A percentile compares a stretch with the other conserved stretches of the same genome.
phyloP scores from a whole-genome alignment of 306 rosid genomes.

The Vicia sativa region DNA sequence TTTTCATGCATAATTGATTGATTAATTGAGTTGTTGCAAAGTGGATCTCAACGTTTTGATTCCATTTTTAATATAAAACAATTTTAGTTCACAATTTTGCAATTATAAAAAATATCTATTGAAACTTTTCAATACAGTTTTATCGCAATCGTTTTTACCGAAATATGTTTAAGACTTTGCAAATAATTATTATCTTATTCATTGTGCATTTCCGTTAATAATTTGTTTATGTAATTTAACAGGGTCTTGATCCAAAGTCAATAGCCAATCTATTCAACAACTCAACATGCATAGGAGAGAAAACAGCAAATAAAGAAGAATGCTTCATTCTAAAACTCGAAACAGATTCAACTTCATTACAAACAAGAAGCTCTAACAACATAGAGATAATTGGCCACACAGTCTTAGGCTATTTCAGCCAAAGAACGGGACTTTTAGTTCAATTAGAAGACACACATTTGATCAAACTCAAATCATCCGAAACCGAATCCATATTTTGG shows the following conservation, averaged over 20 bases:
- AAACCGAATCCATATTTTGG: constrained; percentile 59
- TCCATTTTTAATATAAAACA: too few relatives aligned
- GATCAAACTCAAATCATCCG: constrained; percentile 61
- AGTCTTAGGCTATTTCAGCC: constrained; percentile 87
- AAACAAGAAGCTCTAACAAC: constrained; percentile 68
- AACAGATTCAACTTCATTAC: constrained; percentile 57
- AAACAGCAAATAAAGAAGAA: constrained; percentile 65
- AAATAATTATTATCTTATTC: not conserved
- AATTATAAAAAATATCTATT: too few relatives aligned
- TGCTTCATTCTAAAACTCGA: constrained; percentile 82
- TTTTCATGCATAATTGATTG: too few relatives aligned
- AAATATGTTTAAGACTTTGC: too few relatives aligned
- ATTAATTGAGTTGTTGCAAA: too few relatives aligned
- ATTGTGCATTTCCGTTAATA: constrained; percentile 1
- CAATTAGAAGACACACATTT: constrained; percentile 77
- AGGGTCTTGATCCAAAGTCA: constrained; percentile 93
- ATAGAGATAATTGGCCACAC: constrained; percentile 82
- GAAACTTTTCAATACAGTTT: too few relatives aligned
- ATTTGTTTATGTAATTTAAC: constrained; percentile 21
- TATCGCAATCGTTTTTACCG: too few relatives aligned
- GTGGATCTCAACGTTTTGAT: too few relatives aligned
- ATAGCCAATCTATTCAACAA: constrained; percentile 72
- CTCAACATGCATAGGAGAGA: constrained; percentile 82
- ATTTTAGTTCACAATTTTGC: too few relatives aligned
- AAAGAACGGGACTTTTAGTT: constrained; percentile 73